Evolutionary conservation across 2,329 filamentous ascomycete genomes (phyloP).

Genomic region (Pseudogymnoascus sp.): DNA sequence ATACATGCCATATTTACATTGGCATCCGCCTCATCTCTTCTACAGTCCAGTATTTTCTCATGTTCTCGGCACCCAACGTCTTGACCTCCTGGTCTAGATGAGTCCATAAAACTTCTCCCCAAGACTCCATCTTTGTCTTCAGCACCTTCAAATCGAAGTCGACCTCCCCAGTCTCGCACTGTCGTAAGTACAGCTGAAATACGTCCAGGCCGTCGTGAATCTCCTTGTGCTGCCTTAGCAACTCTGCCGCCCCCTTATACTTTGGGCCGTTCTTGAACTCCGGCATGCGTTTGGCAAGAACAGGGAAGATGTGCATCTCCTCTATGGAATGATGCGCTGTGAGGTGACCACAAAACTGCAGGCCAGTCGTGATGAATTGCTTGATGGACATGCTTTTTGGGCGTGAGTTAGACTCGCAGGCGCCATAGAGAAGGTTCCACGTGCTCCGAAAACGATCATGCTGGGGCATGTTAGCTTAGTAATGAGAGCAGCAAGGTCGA

Average conservation of each 20-base stretch:
- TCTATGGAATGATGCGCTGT: slow-evolving; percentile 74
- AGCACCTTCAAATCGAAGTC: slow-evolving; percentile 50
- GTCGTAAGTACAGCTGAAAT: slow-evolving; percentile 56
- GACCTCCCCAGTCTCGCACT: slow-evolving; percentile 53
- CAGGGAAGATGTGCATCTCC: slow-evolving; percentile 71
- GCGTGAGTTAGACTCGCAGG: slow-evolving; percentile 51
- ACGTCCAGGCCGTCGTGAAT: slow-evolving; percentile 70
- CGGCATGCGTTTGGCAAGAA: slow-evolving; percentile 68
- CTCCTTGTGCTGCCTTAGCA: slow-evolving; percentile 65
- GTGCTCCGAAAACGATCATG: slow-evolving; percentile 68
- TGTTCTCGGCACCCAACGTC: slow-evolving; percentile 73
- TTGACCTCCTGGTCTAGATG: slow-evolving; percentile 81
- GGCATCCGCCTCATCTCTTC: slow-evolving; percentile 65
- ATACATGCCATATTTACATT: slow-evolving; percentile 40
- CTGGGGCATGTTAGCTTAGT: slow-evolving; percentile 31
- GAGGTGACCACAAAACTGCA: slow-evolving; percentile 65
- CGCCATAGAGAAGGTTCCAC: slow-evolving; percentile 63
- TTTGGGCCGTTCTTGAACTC: slow-evolving; percentile 57
- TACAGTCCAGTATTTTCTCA: slow-evolving; percentile 72
- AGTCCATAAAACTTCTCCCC: slow-evolving; percentile 69
- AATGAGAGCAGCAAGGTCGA: not conserved
- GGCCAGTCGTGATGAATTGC: slow-evolving; percentile 58
- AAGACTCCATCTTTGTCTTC: slow-evolving; percentile 64
- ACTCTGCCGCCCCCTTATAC: slow-evolving; percentile 54
- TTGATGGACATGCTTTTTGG: slow-evolving; percentile 56